Evolutionary conservation across 805 yeast genomes (phyloP).

Genomic region (Metschnikowia kunwiensis): DNA sequence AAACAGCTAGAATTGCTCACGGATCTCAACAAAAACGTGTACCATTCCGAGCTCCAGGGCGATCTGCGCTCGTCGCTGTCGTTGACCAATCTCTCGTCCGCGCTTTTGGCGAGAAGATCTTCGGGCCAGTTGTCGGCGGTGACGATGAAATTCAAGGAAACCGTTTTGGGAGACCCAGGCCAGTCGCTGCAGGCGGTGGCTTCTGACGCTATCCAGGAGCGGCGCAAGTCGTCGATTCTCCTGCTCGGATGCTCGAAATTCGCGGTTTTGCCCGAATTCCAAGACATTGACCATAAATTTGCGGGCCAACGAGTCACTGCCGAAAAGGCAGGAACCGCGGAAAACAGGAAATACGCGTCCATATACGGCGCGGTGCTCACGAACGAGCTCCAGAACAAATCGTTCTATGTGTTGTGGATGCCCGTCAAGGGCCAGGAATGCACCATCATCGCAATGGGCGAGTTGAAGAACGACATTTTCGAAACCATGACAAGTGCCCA

Average conservation of each 20-base stretch:
- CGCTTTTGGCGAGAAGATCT: conserved; percentile 23
- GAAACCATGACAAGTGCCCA: conserved; percentile 16
- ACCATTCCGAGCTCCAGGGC: conserved; percentile 33
- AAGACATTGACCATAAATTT: neutral
- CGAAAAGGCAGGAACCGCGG: conserved; percentile 12
- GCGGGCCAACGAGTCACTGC: conserved; percentile 7
- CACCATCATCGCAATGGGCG: conserved; percentile 35
- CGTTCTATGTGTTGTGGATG: conserved; percentile 35
- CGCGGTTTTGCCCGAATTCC: conserved; percentile 30
- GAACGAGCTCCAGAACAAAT: conserved; percentile 36
- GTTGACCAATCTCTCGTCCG: conserved; percentile 27
- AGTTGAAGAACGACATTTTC: conserved; percentile 27
- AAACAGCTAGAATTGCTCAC: conserved; percentile 36
- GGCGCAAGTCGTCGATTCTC: conserved; percentile 28
- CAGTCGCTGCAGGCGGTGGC: neutral
- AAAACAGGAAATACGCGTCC: conserved; percentile 17
- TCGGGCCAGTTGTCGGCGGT: conserved; percentile 22
- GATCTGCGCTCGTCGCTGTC: conserved; percentile 32
- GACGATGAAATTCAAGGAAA: conserved; percentile 14
- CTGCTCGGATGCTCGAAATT: conserved; percentile 28
- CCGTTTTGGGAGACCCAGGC: neutral
- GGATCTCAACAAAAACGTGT: conserved; percentile 33
- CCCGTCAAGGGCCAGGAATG: conserved; percentile 18
- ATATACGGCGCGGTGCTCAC: conserved; percentile 39
- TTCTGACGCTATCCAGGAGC: conserved; percentile 9